A percentile compares a stretch with the other conserved stretches of the same genome.
Evolutionary conservation across 441 rosid genomes (phyloP).

Genomic region (Mallotus japonicus): DNA sequence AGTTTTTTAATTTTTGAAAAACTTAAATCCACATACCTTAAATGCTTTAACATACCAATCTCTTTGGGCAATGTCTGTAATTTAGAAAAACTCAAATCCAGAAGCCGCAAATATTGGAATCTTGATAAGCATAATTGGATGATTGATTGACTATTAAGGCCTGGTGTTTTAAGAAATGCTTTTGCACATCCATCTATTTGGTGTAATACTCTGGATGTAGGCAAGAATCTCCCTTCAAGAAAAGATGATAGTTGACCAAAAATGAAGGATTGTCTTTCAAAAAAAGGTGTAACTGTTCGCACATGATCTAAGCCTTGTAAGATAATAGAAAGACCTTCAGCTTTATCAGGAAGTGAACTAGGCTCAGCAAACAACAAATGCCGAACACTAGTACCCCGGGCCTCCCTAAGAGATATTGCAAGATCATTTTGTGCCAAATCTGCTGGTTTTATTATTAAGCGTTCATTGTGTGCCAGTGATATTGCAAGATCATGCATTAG

Average conservation of each 20-base stretch:
- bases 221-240: too few relatives aligned
- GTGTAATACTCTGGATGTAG: too few relatives aligned
- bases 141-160: background rate
- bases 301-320: background rate
- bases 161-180: too few relatives aligned
- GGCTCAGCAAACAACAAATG: background rate
- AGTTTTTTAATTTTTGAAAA: background rate
- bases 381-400: background rate
- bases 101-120: background rate
- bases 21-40: background rate
- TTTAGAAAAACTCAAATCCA: background rate
- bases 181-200: too few relatives aligned
- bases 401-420: too few relatives aligned
- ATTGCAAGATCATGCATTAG: slow-evolving; percentile 5
- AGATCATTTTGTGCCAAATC: background rate
- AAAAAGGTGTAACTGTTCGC: too few relatives aligned
- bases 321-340: background rate
- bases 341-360: background rate
- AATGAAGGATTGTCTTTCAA: background rate
- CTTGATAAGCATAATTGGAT: background rate
- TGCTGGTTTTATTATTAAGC: background rate
- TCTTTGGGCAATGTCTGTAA: background rate
- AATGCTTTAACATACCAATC: background rate
- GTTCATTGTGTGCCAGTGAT: background rate
- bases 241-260: too few relatives aligned